These are phyloP conservation scores for Amanita pseudoporphyria DNA, from an alignment of 768 basidiomycete genomes.

Conservation along the genomic window DNA sequence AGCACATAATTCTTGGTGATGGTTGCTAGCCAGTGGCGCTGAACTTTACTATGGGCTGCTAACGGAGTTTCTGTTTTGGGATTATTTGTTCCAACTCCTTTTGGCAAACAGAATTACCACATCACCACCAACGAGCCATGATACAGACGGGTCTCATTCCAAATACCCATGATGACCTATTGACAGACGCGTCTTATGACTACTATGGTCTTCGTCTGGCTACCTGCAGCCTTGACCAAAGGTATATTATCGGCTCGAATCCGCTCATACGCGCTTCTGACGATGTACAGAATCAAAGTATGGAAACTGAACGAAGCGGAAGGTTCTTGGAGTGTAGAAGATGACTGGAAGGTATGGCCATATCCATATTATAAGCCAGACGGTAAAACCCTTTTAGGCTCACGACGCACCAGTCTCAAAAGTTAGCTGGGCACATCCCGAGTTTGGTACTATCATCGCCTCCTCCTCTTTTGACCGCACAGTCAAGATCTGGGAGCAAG, in stretches of 20 bases:
- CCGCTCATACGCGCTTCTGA: slow-evolving; percentile 7
- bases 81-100: not conserved
- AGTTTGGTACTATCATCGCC: slow-evolving; percentile 82
- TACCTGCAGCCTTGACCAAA: slow-evolving; percentile 76
- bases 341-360: slow-evolving; percentile 79
- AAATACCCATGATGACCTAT: slow-evolving; percentile 69
- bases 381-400: slow-evolving; percentile 41
- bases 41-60: not conserved
- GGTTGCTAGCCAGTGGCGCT: not conserved
- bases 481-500: slow-evolving; percentile 88
- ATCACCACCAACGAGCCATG: slow-evolving; percentile 26
- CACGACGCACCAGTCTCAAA: slow-evolving; percentile 86
- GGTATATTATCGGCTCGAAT: slow-evolving; percentile 29
- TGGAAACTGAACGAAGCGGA: slow-evolving; percentile 70
- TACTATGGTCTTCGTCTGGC: slow-evolving; percentile 81
- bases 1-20: not conserved
- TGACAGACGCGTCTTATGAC: slow-evolving; percentile 84
- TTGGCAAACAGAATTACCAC: not conserved
- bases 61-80: not conserved
- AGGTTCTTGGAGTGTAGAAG: slow-evolving; percentile 69
- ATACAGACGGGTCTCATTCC: slow-evolving; percentile 75
- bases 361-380: not conserved
- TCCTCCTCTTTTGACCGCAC: slow-evolving; percentile 86
- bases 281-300: slow-evolving; percentile 60
- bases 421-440: slow-evolving; percentile 86